These are phyloP conservation scores for Crataegus laevigata DNA, from an alignment of 306 rosid species.

Conservation along the genomic window DNA sequence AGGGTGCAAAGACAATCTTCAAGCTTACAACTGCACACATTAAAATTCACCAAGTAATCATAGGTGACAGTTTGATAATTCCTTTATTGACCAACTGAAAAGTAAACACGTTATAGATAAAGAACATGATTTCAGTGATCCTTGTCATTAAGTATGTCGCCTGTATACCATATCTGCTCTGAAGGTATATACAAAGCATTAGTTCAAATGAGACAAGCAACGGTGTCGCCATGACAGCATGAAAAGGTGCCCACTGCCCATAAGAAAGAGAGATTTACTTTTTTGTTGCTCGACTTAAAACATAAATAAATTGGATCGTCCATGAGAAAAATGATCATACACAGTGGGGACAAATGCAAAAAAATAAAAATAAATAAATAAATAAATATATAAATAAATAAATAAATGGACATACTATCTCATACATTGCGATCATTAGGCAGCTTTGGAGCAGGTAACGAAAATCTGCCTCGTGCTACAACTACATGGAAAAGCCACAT, in stretches of 20 bases:
- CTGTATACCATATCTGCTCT: conserved; percentile 47
- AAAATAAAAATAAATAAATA: neutral
- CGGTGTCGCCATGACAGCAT: conserved; percentile 69
- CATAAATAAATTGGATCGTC: neutral
- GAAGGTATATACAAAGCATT: conserved; percentile 75
- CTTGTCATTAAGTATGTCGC: conserved; percentile 13
- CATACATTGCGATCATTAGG: conserved; percentile 85
- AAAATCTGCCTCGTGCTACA: conserved; percentile 82
- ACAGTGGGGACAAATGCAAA: conserved; percentile 3
- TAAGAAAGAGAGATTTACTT: conserved; percentile 15
- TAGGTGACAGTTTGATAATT: neutral
- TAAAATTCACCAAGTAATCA: conserved; percentile 5
- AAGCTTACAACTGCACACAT: conserved; percentile 60
- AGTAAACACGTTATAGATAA: neutral
- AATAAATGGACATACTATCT: neutral
- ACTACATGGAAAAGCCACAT: conserved; percentile 76
- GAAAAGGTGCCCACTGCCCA: conserved; percentile 97
- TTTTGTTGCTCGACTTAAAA: conserved; percentile 11
- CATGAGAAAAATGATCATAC: neutral
- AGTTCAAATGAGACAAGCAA: conserved; percentile 89
- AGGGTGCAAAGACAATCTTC: conserved; percentile 78
- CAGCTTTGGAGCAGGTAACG: conserved; percentile 81
- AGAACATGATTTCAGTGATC: neutral
- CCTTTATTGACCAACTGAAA: neutral
- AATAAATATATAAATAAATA: neutral